Evolutionary conservation across 257 asterid genomes (phyloP).

Genomic region (Solanum clarkiae): DNA sequence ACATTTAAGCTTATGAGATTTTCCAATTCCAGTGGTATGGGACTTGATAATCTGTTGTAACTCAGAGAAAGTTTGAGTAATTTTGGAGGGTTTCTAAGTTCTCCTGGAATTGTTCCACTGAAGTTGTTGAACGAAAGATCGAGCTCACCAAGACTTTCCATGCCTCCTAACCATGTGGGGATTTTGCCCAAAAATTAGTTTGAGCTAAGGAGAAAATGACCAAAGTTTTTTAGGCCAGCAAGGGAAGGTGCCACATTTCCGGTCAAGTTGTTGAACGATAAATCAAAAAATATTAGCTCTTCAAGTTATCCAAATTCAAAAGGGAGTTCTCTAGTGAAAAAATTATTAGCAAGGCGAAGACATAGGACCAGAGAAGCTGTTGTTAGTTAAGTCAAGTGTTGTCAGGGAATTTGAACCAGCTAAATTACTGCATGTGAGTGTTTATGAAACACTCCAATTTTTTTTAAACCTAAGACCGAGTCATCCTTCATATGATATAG

Average conservation of each 20-base stretch:
- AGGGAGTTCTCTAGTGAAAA: conserved; percentile 44
- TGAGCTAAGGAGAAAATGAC: conserved; percentile 54
- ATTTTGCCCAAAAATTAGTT: conserved; percentile 39
- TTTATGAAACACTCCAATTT: no score
- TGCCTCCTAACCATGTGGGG: conserved; percentile 66
- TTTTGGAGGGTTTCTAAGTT: conserved; percentile 53
- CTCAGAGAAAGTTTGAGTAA: conserved; percentile 51
- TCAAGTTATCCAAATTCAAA: conserved; percentile 37
- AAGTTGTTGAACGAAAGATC: conserved; percentile 63
- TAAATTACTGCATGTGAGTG: neutral
- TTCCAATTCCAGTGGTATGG: conserved; percentile 63
- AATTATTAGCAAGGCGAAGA: conserved; percentile 51
- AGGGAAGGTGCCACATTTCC: conserved; percentile 44
- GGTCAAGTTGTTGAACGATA: conserved; percentile 48
- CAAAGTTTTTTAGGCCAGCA: conserved; percentile 37
- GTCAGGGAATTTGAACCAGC: conserved; percentile 44
- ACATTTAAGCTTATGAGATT: conserved; percentile 60
- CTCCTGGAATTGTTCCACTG: conserved; percentile 52
- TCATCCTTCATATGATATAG: no score
- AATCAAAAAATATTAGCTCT: conserved; percentile 53
- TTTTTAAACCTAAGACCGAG: no score
- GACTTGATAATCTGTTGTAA: conserved; percentile 46
- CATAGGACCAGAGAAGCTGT: conserved; percentile 54
- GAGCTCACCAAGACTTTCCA: conserved; percentile 60
- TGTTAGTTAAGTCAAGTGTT: conserved; percentile 57